Percentiles rank a stretch among this genome's conserved stretches.
These are phyloP conservation scores for Botryotinia globosa DNA, from an alignment of 2,329 filamentous ascomycete species.

Conservation along the genomic window DNA sequence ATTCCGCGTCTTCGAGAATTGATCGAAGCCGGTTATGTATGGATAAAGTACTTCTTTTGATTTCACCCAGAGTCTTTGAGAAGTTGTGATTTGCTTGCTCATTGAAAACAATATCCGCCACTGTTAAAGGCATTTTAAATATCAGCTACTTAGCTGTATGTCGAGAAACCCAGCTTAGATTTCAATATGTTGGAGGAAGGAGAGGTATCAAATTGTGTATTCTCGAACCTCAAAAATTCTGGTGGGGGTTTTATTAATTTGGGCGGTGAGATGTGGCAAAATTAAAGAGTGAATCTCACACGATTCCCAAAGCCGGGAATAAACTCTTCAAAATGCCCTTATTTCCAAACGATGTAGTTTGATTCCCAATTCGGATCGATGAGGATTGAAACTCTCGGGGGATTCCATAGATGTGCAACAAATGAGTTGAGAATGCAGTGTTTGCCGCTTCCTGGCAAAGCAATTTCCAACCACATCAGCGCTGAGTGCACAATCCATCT, in stretches of 20 bases:
- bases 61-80: conserved; percentile 64
- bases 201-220: neutral
- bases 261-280: conserved; percentile 12
- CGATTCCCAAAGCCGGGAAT: neutral
- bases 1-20: conserved; percentile 72
- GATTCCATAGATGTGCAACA: neutral
- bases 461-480: neutral
- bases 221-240: conserved; percentile 2
- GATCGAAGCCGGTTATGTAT: conserved; percentile 79
- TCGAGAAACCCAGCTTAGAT: neutral
- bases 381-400: neutral
- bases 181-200: neutral
- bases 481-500: neutral
- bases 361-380: neutral
- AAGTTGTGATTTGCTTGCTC: conserved; percentile 60
- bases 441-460: neutral
- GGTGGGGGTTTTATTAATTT: neutral
- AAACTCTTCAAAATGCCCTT: neutral
- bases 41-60: conserved; percentile 74
- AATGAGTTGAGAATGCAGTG: too few relatives aligned
- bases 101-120: conserved; percentile 44
- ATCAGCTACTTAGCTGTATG: neutral
- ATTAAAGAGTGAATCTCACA: neutral
- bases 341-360: neutral
- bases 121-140: conserved; percentile 42